Conservation (phyloP, 2,329 filamentous ascomycete genomes). For the Beauveria varroae region DNA sequence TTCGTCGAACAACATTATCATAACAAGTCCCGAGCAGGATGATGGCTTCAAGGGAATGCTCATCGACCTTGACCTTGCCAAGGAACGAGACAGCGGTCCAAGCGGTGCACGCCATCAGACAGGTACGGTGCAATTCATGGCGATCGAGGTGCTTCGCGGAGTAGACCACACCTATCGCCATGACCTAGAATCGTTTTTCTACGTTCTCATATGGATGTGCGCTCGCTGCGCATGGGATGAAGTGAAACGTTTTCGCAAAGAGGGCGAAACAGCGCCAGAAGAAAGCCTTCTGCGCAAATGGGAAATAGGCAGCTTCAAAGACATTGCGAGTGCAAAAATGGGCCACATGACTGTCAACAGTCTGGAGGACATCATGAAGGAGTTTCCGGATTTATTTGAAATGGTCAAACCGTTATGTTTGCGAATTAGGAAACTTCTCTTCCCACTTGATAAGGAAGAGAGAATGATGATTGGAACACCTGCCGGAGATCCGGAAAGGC, state of each 20-base stretch:
- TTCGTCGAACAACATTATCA: conserved; percentile 32
- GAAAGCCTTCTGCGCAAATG: too few species aligned
- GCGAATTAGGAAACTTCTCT: conserved; percentile 13
- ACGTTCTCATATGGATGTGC: neutral
- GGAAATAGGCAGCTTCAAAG: too few species aligned
- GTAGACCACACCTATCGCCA: too few species aligned
- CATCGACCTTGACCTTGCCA: conserved; percentile 16
- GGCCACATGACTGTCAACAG: too few species aligned
- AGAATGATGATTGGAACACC: conserved; percentile 12
- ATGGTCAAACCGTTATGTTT: conserved; percentile 14
- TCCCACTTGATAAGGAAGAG: conserved; percentile 1
- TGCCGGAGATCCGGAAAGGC: conserved; percentile 10
- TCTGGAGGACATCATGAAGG: neutral
- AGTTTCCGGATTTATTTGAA: conserved; percentile 15
- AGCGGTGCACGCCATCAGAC: conserved; percentile 3
- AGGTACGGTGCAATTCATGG: conserved; percentile 2
- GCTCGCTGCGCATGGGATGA: neutral
- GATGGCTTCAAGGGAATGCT: conserved; percentile 13
- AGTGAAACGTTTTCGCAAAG: neutral
- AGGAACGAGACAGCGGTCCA: conserved; percentile 4
- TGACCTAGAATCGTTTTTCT: neutral
- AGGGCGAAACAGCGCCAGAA: too few species aligned
- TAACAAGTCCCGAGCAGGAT: conserved; percentile 17
- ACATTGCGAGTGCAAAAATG: too few species aligned
- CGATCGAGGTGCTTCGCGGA: too few species aligned